Percentiles rank a stretch among this genome's conserved stretches.
Evolutionary conservation across 495 filamentous ascomycete species (phyloP).

Genomic region (Friedmanniomyces simplex): DNA sequence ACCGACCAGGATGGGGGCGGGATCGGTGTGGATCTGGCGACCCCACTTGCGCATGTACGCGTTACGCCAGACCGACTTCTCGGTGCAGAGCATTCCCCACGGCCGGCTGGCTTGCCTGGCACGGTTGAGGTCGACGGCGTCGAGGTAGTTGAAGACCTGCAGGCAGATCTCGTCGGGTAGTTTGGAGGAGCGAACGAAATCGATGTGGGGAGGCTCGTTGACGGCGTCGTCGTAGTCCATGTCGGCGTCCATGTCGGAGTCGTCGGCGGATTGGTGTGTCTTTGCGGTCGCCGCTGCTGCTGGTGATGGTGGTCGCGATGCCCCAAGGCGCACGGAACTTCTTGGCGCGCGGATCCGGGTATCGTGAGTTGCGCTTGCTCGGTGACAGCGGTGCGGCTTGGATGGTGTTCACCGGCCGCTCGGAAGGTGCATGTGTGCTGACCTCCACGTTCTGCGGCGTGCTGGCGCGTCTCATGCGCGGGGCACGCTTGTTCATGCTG

Average conservation of each 20-base stretch:
- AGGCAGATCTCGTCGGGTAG: conserved; percentile 65
- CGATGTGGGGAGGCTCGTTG: conserved; percentile 28
- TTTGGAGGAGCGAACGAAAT: conserved; percentile 46
- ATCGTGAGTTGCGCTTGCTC: conserved; percentile 11
- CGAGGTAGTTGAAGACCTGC: conserved; percentile 60
- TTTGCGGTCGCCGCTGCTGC: no score
- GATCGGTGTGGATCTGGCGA: conserved; percentile 36
- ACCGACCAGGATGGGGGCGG: conserved; percentile 32
- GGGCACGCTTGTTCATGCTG: background rate
- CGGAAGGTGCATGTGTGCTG: background rate
- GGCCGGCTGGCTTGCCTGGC: conserved; percentile 49
- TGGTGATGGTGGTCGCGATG: background rate
- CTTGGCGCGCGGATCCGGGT: background rate
- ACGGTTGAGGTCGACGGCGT: conserved; percentile 53
- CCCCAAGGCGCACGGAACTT: background rate
- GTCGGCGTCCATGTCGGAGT: conserved; percentile 5
- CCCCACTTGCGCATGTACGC: conserved; percentile 60
- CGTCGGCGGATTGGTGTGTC: conserved; percentile 6
- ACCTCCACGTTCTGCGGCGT: conserved; percentile 8
- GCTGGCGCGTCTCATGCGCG: conserved; percentile 13
- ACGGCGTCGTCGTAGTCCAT: background rate
- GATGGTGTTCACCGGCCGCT: background rate
- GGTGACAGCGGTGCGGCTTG: conserved; percentile 10
- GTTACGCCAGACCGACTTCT: conserved; percentile 52
- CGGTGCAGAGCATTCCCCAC: conserved; percentile 39